These are phyloP conservation scores for Omphalotus guepiniiformis DNA, from an alignment of 768 basidiomycete species.

Conservation along the genomic window DNA sequence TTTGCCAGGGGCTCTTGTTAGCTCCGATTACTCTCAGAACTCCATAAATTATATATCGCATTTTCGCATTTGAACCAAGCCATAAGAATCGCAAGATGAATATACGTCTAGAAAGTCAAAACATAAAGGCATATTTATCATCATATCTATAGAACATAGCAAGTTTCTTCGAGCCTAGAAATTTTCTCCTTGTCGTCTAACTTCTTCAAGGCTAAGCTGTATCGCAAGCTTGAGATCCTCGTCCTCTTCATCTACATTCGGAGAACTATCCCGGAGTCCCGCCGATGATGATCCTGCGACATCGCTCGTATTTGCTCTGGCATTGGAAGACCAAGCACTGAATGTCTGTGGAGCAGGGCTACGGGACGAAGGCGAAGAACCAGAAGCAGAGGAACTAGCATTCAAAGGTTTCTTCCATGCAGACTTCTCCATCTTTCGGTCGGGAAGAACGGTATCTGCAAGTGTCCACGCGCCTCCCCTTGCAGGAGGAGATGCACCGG, in stretches of 20 bases:
- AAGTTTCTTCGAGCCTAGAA: no score
- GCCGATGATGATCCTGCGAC: conserved; percentile 12
- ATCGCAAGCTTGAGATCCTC: conserved; percentile 63
- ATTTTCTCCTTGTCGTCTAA: conserved; percentile 32
- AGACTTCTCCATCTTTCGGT: background rate
- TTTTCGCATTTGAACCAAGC: no score
- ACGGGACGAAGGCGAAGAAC: background rate
- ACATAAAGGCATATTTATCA: no score
- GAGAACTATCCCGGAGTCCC: conserved; percentile 6
- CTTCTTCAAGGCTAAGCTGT: conserved; percentile 69
- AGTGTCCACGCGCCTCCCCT: no score
- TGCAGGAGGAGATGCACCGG: background rate
- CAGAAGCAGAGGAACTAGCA: background rate
- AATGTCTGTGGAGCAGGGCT: background rate
- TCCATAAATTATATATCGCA: no score
- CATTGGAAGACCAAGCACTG: no score
- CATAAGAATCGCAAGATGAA: no score
- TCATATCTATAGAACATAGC: background rate
- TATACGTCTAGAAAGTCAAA: no score
- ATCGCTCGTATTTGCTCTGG: conserved; percentile 16
- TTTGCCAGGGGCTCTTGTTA: no score
- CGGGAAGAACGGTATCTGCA: no score
- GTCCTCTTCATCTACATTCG: conserved; percentile 28
- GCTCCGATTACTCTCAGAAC: no score
- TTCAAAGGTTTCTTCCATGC: conserved; percentile 3